A percentile compares a stretch with the other conserved stretches of the same genome.
Evolutionary conservation across 2,329 filamentous ascomycete species (phyloP).

Genomic region (Madurella fahalii): DNA sequence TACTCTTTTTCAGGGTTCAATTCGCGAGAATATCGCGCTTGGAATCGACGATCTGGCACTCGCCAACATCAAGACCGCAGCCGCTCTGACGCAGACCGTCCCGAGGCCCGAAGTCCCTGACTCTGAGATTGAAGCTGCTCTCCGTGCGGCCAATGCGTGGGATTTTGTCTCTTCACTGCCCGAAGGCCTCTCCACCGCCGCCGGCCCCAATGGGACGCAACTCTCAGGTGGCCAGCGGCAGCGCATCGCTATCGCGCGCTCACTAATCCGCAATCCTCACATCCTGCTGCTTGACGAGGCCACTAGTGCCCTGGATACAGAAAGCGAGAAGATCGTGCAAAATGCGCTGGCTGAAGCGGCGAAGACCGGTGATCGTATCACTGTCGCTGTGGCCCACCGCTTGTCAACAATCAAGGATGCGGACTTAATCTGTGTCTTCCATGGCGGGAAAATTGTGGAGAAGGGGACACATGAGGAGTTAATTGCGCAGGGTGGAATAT

Average conservation of each 20-base stretch:
- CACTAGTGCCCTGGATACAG: conserved; percentile 60
- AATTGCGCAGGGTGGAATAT: conserved; percentile 35
- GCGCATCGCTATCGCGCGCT: conserved; percentile 67
- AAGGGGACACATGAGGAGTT: conserved; percentile 82
- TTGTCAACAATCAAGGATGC: conserved; percentile 91
- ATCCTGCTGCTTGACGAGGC: conserved; percentile 72
- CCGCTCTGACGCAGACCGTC: neutral
- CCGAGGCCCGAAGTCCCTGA: conserved; percentile 18
- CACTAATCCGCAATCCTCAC: conserved; percentile 61
- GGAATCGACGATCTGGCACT: conserved; percentile 30
- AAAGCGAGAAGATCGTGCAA: conserved; percentile 63
- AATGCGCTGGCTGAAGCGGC: conserved; percentile 49
- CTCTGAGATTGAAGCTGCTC: conserved; percentile 45
- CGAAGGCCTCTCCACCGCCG: conserved; percentile 58
- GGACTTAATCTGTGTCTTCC: conserved; percentile 87
- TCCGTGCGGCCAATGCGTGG: conserved; percentile 51
- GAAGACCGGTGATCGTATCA: conserved; percentile 67
- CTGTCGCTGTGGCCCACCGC: conserved; percentile 90
- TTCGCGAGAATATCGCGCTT: conserved; percentile 54
- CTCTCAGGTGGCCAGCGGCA: conserved; percentile 71
- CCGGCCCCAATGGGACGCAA: conserved; percentile 64
- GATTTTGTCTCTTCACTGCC: conserved; percentile 54
- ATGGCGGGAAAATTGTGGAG: conserved; percentile 80
- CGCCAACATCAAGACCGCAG: neutral
- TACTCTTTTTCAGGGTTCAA: conserved; percentile 38